Evolutionary conservation across 2,329 filamentous ascomycete species (phyloP), one percentile per base, ranked within the genome.

Genomic region (Dactylonectria macrodidyma): DNA sequence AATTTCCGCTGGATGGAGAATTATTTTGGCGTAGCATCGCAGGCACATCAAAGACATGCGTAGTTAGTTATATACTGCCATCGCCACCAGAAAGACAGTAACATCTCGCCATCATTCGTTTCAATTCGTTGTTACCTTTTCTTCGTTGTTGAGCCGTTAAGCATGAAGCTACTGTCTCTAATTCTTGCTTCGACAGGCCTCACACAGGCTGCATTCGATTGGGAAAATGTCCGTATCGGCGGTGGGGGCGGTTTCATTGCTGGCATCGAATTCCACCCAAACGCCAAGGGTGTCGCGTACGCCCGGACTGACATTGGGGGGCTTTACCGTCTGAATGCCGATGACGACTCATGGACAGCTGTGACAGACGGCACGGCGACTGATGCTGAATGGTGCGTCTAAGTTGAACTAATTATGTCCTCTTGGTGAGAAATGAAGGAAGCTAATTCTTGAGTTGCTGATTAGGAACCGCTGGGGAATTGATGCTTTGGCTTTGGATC

Each of bases 401-500:
- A 3, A 5, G 14, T 41, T 2, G 26, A 26, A 16, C n/a, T 5
- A 16, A 4, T 2, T 38, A 9, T 38, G 10, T 19, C 19, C 19
- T 19, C 19, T 19, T 38, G 36, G 14, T 38, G 36, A 38, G 7
- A 38, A 38, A 38, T 38, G 36, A 38, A 38, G 36, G 36, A 14
- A 38, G 36, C 36, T 38, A 38, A 38, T 12, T 38, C 36, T 12
- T 38, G 36, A 38, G 36, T 12, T 38, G 36, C 36, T 38, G 36
- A 9, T 8, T 59, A 87, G 85, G 86, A 81, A 85, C 70, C 81
- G 84, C 62, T 90, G 88, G 87, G 88, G 88, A 7, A 78, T 89
- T 14, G 88, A 90, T 70, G 86, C 87, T 1, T 66, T 90, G 10
- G 88, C 87, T 2, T 79, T 88, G 0, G 88, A 90, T 66, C 85